A percentile compares a stretch with the other conserved stretches of the same genome.
Evolutionary conservation across 192 early-diverging fungal genomes (phyloP).

Genomic region (Hyaloraphidium curvatum): DNA sequence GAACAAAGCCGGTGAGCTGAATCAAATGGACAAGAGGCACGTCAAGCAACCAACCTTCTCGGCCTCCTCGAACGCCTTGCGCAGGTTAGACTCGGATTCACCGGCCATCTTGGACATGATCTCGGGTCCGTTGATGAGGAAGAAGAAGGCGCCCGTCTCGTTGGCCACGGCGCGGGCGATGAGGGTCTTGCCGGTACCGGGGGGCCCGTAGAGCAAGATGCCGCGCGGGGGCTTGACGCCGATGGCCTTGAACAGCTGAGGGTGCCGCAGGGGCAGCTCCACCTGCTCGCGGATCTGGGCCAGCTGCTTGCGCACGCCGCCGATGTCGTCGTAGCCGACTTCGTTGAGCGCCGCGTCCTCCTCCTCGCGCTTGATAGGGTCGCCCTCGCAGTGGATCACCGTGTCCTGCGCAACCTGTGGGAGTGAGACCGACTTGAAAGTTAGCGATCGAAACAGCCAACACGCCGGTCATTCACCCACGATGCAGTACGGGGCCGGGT

Average conservation of each 20-base stretch:
- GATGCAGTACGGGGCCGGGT: slow-evolving; percentile 91
- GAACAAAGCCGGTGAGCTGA: too few species aligned
- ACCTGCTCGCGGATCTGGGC: slow-evolving; percentile 98
- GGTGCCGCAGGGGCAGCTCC: slow-evolving; percentile 91
- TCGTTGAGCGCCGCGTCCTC: slow-evolving; percentile 82
- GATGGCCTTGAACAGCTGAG: slow-evolving; percentile 96
- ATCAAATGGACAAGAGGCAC: too few species aligned
- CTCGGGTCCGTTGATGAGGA: slow-evolving; percentile 96
- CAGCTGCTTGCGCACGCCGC: slow-evolving; percentile 94
- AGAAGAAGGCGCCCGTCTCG: slow-evolving; percentile 99
- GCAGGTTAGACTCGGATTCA: slow-evolving; percentile 89
- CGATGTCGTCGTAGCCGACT: slow-evolving; percentile 97
- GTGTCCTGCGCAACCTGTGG: slow-evolving; percentile 85
- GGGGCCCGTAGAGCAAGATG: slow-evolving; percentile 95
- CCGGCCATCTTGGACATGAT: slow-evolving; percentile 99
- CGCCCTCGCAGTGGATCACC: slow-evolving; percentile 95
- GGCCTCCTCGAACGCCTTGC: slow-evolving; percentile 98
- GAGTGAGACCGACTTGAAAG: neutral
- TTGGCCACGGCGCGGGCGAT: slow-evolving; percentile 98
- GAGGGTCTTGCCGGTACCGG: slow-evolving; percentile 97
- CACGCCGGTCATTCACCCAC: slow-evolving; percentile 31
- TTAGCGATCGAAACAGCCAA: neutral
- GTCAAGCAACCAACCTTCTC: too few species aligned
- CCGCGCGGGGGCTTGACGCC: slow-evolving; percentile 98
- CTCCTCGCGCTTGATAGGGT: slow-evolving; percentile 97